Percentiles rank a stretch among this genome's conserved stretches.
Conservation (phyloP, 129 eudicot species). For the Tanacetum coccineum region DNA sequence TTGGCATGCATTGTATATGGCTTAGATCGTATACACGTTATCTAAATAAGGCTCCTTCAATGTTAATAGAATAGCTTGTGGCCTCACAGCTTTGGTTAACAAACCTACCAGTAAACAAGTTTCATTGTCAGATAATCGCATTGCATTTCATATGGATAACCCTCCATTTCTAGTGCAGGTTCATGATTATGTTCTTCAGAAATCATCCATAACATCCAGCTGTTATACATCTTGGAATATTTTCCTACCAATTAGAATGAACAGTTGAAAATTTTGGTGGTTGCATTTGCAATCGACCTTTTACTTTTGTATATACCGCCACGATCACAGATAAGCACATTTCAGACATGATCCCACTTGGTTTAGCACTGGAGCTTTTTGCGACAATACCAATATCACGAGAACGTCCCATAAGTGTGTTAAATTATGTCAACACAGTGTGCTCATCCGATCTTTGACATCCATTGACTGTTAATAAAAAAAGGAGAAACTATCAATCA, state of each 20-base stretch:
- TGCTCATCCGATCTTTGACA: no score
- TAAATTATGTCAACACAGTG: no score
- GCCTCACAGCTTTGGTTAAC: not conserved
- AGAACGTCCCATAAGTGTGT: no score
- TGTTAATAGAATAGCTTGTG: not conserved
- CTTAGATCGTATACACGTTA: not conserved
- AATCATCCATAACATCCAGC: not conserved
- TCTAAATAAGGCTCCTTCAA: not conserved
- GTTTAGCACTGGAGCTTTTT: no score
- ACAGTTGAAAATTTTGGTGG: not conserved
- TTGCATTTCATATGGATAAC: conserved; percentile 4
- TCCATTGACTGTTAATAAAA: no score
- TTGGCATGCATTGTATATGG: not conserved
- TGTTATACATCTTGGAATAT: not conserved
- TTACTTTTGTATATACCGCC: not conserved
- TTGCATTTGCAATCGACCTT: not conserved
- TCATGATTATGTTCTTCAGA: conserved; percentile 10
- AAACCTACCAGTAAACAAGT: not conserved
- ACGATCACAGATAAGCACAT: no score
- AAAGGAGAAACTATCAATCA: no score
- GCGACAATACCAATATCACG: no score
- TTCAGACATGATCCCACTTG: no score
- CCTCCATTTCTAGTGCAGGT: conserved; percentile 4
- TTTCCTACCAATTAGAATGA: not conserved
- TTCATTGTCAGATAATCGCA: not conserved